Percentiles rank a stretch among this genome's conserved stretches.
These are phyloP conservation scores for Mycosphaerelloides madeirae DNA, from an alignment of 2,329 filamentous ascomycete species.

Conservation along the genomic window DNA sequence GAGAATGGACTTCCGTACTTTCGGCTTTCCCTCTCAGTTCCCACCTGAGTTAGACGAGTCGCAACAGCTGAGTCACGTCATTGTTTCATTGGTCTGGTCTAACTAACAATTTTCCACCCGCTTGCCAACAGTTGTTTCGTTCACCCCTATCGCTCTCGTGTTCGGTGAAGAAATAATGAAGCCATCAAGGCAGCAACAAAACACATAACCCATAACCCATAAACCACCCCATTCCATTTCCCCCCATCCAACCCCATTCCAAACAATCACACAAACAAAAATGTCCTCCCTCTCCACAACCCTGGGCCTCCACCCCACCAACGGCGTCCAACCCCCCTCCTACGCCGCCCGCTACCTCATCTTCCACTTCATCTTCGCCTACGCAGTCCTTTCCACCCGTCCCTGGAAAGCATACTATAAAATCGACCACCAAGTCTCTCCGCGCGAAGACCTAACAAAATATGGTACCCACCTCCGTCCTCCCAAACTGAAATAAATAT, in stretches of 20 bases:
- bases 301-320: conserved; percentile 24
- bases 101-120: too few species aligned
- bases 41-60: too few species aligned
- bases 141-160: background rate
- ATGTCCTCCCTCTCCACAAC: conserved; percentile 16
- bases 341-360: conserved; percentile 32
- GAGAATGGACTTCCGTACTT: too few species aligned
- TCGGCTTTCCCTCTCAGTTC: too few species aligned
- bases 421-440: conserved; percentile 46
- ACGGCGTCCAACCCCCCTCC: conserved; percentile 14
- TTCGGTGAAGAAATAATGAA: background rate
- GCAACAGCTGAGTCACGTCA: too few species aligned
- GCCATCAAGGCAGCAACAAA: background rate
- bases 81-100: too few species aligned
- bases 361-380: conserved; percentile 43
- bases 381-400: conserved; percentile 43
- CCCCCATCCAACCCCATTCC: background rate
- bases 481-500: too few species aligned
- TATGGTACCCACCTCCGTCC: background rate
- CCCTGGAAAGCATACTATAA: conserved; percentile 40
- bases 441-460: conserved; percentile 40
- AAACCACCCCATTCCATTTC: too few species aligned
- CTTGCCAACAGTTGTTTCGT: too few species aligned
- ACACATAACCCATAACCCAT: too few species aligned
- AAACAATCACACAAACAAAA: conserved; percentile 2